phyloP scores from a whole-genome alignment of 2,329 filamentous ascomycete species.

The Penicillium sumatraense region DNA sequence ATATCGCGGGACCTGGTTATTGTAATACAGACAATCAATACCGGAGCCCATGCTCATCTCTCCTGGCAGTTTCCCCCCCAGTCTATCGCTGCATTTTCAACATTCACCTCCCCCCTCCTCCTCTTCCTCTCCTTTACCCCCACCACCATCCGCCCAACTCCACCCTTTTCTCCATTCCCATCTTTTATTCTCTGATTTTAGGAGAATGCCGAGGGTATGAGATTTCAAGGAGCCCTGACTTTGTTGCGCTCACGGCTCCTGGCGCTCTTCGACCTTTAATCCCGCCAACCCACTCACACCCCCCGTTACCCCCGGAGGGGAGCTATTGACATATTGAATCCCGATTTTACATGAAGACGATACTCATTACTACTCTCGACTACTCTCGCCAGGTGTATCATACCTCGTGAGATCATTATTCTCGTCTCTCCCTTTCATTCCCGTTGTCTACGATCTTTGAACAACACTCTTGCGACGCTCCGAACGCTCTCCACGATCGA shows the following conservation, averaged over 20 bases:
- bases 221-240: constrained; percentile 42
- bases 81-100: constrained; percentile 31
- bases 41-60: constrained; percentile 22
- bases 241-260: constrained; percentile 48
- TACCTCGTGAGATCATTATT: constrained; percentile 15
- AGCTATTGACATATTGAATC: constrained; percentile 37
- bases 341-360: constrained; percentile 22
- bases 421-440: constrained; percentile 23
- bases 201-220: constrained; percentile 48
- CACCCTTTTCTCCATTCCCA: constrained; percentile 1
- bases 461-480: constrained; percentile 38
- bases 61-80: constrained; percentile 23
- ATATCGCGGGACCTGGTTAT: constrained; percentile 12
- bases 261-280: constrained; percentile 37
- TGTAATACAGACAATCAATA: constrained; percentile 21
- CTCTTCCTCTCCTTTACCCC: constrained; percentile 17
- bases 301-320: constrained; percentile 23
- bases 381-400: constrained; percentile 20
- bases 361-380: no score
- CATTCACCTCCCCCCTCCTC: constrained; percentile 20
- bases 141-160: constrained; percentile 8
- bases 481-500: constrained; percentile 40
- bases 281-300: constrained; percentile 20
- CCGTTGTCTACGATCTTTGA: constrained; percentile 36
- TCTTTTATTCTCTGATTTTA: constrained; percentile 3